A percentile compares a stretch with the other conserved stretches of the same genome.
Conservation (phyloP, 306 rosid genomes). For the Bauhinia variegata region DNA sequence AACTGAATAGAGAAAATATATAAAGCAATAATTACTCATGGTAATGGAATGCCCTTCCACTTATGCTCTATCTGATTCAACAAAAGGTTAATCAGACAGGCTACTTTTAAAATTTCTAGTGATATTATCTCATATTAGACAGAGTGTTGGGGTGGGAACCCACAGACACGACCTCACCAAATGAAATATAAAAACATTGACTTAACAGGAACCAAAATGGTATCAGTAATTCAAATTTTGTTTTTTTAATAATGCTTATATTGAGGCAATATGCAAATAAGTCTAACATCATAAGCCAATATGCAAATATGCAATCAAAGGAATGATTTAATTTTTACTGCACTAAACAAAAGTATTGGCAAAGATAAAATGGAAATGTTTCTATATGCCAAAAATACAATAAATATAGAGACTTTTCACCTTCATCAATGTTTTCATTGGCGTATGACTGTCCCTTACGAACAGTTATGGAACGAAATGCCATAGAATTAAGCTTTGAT, state of each 20-base stretch:
- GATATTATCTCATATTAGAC: neutral
- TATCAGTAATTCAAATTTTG: conserved; percentile 21
- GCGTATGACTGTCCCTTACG: conserved; percentile 89
- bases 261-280: conserved; percentile 8
- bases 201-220: conserved; percentile 17
- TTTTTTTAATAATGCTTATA: conserved; percentile 11
- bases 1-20: neutral
- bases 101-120: neutral
- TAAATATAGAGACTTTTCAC: conserved; percentile 40
- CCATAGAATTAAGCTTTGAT: conserved; percentile 71
- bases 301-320: conserved; percentile 17
- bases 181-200: conserved; percentile 16
- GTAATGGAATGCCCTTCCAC: neutral
- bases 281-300: neutral
- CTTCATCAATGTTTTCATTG: conserved; percentile 87
- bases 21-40: conserved; percentile 1
- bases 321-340: neutral
- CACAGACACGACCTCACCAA: conserved; percentile 20
- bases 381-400: conserved; percentile 9
- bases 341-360: conserved; percentile 26
- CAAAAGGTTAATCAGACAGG: neutral
- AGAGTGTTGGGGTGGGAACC: neutral
- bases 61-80: neutral
- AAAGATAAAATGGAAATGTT: neutral
- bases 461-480: conserved; percentile 68